Conservation (phyloP, 352 stramenopile genomes). For the Globisporangium spiculum region DNA sequence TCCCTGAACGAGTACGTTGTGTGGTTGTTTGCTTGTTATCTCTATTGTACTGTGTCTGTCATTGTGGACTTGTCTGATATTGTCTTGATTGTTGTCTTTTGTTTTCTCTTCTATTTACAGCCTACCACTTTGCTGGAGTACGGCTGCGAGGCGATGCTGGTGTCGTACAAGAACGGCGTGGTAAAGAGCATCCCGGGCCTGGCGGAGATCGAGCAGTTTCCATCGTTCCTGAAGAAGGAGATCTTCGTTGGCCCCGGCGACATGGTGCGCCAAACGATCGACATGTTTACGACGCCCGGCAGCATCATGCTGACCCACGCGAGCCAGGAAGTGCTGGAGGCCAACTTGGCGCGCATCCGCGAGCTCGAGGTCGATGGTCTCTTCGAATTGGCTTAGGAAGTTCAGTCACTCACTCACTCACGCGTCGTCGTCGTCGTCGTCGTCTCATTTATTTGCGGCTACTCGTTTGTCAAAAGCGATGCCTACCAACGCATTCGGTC, state of each 20-base stretch:
- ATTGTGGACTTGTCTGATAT: neutral
- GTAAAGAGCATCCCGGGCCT: conserved; percentile 90
- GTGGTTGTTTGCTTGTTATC: conserved; percentile 10
- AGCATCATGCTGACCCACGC: conserved; percentile 94
- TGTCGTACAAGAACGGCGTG: conserved; percentile 90
- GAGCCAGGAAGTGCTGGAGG: conserved; percentile 78
- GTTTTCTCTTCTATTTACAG: conserved; percentile 13
- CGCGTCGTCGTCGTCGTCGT: neutral
- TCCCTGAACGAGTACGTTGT: conserved; percentile 46
- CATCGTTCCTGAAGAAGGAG: conserved; percentile 91
- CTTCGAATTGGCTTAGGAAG: conserved; percentile 59
- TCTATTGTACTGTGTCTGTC: neutral
- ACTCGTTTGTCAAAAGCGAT: neutral
- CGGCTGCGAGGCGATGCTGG: conserved; percentile 92
- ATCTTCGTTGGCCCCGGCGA: conserved; percentile 85
- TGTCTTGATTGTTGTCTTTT: neutral
- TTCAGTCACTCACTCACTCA: neutral
- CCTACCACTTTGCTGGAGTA: conserved; percentile 76
- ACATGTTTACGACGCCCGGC: conserved; percentile 94
- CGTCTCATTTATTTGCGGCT: neutral
- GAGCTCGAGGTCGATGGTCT: conserved; percentile 76
- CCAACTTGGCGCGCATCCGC: conserved; percentile 89
- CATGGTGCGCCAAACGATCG: conserved; percentile 87
- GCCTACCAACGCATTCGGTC: neutral
- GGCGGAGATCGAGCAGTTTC: conserved; percentile 88